phyloP scores from a whole-genome alignment of 768 basidiomycete genomes.

The Hygrocybe coccinea region DNA sequence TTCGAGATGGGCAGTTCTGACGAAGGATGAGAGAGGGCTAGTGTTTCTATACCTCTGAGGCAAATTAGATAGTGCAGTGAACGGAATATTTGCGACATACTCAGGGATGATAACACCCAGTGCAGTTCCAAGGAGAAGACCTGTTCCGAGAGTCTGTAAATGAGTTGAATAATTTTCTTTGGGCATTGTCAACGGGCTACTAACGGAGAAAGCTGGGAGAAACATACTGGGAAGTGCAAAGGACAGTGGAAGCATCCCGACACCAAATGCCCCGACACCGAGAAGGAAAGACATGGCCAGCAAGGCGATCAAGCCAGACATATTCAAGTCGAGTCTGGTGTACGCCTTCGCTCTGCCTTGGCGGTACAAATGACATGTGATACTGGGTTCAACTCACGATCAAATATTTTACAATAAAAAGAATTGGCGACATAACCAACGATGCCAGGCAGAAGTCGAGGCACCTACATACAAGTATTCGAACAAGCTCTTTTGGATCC shows the following conservation, averaged over 20 bases:
- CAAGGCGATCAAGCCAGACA: constrained; percentile 22
- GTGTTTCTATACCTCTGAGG: constrained; percentile 66
- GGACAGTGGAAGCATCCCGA: constrained; percentile 72
- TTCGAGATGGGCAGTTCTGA: constrained; percentile 42
- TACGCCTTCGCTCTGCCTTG: no score
- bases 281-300: constrained; percentile 57
- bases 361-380: no score
- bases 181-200: constrained; percentile 8
- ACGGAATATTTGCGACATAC: constrained; percentile 43
- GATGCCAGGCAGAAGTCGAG: no score
- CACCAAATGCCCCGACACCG: constrained; percentile 57
- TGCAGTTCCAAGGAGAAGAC: constrained; percentile 83
- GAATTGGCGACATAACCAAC: no score
- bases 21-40: constrained; percentile 36
- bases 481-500: no score
- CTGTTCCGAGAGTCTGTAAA: constrained; percentile 62
- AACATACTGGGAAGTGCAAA: constrained; percentile 65
- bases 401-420: no score
- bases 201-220: constrained; percentile 9
- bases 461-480: no score
- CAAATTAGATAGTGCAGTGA: not conserved
- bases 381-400: no score
- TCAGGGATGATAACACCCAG: constrained; percentile 92
- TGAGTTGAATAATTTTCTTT: constrained; percentile 40
- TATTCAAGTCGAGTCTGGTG: no score